Percentiles rank a stretch among this genome's conserved stretches.
Evolutionary conservation across 2,329 filamentous ascomycete genomes (phyloP).

Genomic region (Lachnellula hyalina): DNA sequence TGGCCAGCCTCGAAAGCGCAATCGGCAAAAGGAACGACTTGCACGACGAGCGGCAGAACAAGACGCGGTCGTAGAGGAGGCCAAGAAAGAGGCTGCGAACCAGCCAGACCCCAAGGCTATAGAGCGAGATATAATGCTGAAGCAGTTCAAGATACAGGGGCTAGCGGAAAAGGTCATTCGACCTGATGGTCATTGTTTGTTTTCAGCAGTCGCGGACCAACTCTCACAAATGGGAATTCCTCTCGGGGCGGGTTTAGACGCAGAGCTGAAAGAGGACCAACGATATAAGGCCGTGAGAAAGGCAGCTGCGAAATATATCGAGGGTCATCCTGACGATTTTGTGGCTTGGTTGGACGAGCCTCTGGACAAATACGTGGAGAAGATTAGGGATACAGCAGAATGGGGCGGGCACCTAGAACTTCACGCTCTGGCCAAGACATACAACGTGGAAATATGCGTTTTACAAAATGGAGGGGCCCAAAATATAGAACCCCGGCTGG

Average conservation of each 20-base stretch:
- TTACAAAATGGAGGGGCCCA: conserved; percentile 80
- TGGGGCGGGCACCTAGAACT: conserved; percentile 96
- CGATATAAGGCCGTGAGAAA: conserved; percentile 64
- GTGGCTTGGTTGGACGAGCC: conserved; percentile 81
- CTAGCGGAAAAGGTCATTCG: conserved; percentile 74
- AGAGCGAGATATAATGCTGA: conserved; percentile 67
- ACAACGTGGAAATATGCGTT: conserved; percentile 75
- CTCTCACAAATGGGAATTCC: conserved; percentile 50
- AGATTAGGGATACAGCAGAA: conserved; percentile 81
- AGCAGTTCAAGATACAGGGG: conserved; percentile 55
- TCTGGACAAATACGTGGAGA: conserved; percentile 64
- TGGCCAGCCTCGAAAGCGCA: conserved; percentile 58
- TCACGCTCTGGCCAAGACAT: conserved; percentile 74
- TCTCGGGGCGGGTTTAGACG: conserved; percentile 31
- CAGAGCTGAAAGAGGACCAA: conserved; percentile 32
- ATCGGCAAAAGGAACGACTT: conserved; percentile 85
- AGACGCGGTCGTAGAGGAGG: conserved; percentile 61
- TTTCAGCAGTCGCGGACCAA: conserved; percentile 86
- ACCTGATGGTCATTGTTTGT: conserved; percentile 92
- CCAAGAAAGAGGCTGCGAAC: conserved; percentile 67
- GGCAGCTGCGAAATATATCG: conserved; percentile 74
- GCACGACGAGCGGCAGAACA: conserved; percentile 84
- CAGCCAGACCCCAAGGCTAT: conserved; percentile 68
- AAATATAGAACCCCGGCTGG: conserved; percentile 55
- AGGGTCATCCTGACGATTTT: conserved; percentile 71